Evolutionary conservation across 495 filamentous ascomycete genomes (phyloP).

Genomic region (Neurospora discreta): DNA sequence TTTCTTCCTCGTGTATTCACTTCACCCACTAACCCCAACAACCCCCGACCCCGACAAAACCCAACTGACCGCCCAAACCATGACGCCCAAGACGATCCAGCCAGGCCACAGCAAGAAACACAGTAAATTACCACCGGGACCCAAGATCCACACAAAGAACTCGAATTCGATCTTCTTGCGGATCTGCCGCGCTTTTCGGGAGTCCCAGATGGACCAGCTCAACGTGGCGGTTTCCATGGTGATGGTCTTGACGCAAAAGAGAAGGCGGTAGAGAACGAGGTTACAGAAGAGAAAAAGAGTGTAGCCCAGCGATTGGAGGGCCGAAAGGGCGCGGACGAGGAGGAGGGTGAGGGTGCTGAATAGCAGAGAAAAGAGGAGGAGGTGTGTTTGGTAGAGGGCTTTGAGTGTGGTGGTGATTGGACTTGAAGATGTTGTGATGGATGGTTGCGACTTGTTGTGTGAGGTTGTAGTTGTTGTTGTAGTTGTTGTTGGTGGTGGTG

Average conservation of each 20-base stretch:
- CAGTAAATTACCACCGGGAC: slow-evolving; percentile 27
- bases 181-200: slow-evolving; percentile 15
- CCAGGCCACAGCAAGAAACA: slow-evolving; percentile 35
- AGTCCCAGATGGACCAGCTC: slow-evolving; percentile 21
- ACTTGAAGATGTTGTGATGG: background rate
- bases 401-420: background rate
- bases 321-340: background rate
- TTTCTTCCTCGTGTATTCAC: too few relatives aligned
- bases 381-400: background rate
- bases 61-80: slow-evolving; percentile 11
- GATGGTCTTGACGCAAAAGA: background rate
- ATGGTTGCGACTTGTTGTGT: background rate
- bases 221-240: background rate
- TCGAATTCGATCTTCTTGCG: slow-evolving; percentile 33
- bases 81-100: slow-evolving; percentile 26
- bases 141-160: slow-evolving; percentile 31
- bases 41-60: background rate
- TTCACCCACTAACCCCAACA: background rate
- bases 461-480: background rate
- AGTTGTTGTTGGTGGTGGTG: background rate
- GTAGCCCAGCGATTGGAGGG: background rate
- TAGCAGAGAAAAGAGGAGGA: background rate
- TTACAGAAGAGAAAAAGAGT: too few relatives aligned
- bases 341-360: background rate
- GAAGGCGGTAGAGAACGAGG: background rate